phyloP scores from a whole-genome alignment of 371 early-diverging fungal genomes.

The Mortierella sp. region DNA sequence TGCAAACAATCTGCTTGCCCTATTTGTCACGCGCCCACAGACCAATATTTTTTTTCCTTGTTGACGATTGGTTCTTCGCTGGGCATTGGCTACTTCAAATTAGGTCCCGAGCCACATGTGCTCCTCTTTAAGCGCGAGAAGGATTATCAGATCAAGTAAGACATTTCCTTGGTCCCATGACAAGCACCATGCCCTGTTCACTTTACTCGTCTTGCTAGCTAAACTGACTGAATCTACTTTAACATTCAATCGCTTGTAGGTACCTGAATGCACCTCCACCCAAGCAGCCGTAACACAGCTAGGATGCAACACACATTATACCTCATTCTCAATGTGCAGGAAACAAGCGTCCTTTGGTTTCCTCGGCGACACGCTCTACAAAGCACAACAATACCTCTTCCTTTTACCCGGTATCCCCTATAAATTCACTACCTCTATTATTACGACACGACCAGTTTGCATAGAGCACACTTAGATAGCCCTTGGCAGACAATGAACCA shows the following conservation, averaged over 20 bases:
- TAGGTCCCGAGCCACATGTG: constrained; percentile 90
- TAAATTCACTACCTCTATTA: too few relatives aligned
- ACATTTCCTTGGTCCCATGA: too few relatives aligned
- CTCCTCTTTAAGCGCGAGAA: constrained; percentile 85
- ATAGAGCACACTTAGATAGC: too few relatives aligned
- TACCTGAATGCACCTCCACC: constrained; percentile 28
- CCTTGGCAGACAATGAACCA: too few relatives aligned
- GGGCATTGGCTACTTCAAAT: neutral
- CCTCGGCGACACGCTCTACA: too few relatives aligned
- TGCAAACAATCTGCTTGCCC: neutral
- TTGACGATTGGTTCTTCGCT: too few relatives aligned
- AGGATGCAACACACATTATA: neutral
- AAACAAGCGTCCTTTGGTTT: too few relatives aligned
- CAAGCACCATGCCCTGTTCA: neutral
- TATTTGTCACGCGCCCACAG: neutral
- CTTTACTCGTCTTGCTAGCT: neutral
- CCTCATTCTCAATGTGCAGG: too few relatives aligned
- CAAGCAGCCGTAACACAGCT: constrained; percentile 11
- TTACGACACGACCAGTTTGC: too few relatives aligned
- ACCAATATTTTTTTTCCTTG: constrained; percentile 8
- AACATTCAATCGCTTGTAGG: neutral
- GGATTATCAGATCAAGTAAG: constrained; percentile 72
- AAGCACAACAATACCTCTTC: too few relatives aligned
- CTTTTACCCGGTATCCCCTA: too few relatives aligned
- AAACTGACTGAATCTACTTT: neutral